Conservation (phyloP, 2,329 filamentous ascomycete species). For the Nigrospora oryzae region DNA sequence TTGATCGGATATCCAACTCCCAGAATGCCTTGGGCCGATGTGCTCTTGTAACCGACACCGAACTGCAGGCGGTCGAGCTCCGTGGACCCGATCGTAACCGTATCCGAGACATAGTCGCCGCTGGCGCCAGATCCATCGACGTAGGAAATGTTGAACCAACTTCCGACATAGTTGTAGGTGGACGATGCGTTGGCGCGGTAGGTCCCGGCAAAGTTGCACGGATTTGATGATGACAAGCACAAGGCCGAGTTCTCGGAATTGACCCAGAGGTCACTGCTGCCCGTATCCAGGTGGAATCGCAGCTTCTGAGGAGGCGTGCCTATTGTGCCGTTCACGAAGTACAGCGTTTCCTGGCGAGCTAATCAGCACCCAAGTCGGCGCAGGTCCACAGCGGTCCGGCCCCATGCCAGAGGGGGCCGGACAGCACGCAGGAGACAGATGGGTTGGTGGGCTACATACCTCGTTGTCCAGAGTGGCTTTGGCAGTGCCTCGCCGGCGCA, state of each 20-base stretch:
- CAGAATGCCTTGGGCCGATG: constrained; percentile 62
- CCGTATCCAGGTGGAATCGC: constrained; percentile 56
- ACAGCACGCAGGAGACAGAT: too few species aligned
- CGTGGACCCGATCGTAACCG: constrained; percentile 48
- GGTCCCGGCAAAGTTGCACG: constrained; percentile 55
- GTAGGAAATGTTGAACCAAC: constrained; percentile 80
- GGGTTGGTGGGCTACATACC: constrained; percentile 24
- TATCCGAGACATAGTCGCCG: constrained; percentile 77
- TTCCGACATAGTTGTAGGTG: constrained; percentile 65
- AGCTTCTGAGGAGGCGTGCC: constrained; percentile 53
- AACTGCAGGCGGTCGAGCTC: constrained; percentile 56
- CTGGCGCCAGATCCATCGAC: constrained; percentile 69
- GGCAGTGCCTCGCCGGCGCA: constrained; percentile 35
- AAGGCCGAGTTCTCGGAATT: constrained; percentile 56
- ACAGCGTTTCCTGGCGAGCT: constrained; percentile 44
- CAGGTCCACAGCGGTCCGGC: too few species aligned
- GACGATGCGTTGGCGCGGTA: constrained; percentile 66
- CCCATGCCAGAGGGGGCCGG: background rate
- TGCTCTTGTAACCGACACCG: constrained; percentile 60
- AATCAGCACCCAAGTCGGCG: constrained; percentile 2
- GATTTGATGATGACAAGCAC: constrained; percentile 39
- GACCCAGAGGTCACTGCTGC: constrained; percentile 62
- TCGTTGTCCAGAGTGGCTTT: constrained; percentile 45
- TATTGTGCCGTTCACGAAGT: constrained; percentile 54
- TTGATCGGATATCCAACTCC: constrained; percentile 77